phyloP scores from a whole-genome alignment of 2,329 filamentous ascomycete species.

The Claviceps africana region DNA sequence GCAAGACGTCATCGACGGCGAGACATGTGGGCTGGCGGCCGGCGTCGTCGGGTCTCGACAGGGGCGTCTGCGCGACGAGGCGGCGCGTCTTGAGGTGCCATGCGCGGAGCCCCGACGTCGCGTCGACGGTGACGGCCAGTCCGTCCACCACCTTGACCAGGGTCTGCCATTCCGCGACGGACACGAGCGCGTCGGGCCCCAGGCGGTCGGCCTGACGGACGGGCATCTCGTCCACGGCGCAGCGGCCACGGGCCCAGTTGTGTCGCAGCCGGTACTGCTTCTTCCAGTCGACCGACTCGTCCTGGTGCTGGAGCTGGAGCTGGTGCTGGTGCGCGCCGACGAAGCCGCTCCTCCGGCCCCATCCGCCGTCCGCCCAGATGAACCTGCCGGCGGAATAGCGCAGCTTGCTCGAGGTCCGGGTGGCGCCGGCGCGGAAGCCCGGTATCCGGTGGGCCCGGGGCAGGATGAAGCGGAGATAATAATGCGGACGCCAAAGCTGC shows the following conservation, averaged over 20 bases:
- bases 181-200: neutral
- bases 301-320: neutral
- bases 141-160: slow-evolving; percentile 68
- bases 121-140: slow-evolving; percentile 64
- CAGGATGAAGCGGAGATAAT: slow-evolving; percentile 75
- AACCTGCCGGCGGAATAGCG: slow-evolving; percentile 30
- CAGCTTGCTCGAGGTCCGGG: slow-evolving; percentile 18
- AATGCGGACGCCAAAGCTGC: slow-evolving; percentile 81
- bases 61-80: slow-evolving; percentile 37
- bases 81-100: slow-evolving; percentile 58
- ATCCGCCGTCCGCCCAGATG: slow-evolving; percentile 29
- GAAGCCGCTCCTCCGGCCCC: slow-evolving; percentile 25
- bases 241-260: slow-evolving; percentile 79
- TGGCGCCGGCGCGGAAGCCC: slow-evolving; percentile 35
- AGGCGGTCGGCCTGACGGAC: slow-evolving; percentile 28
- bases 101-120: slow-evolving; percentile 53
- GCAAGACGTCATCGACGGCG: slow-evolving; percentile 44
- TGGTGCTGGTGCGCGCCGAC: neutral
- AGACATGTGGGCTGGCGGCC: slow-evolving; percentile 43
- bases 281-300: slow-evolving; percentile 62
- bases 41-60: slow-evolving; percentile 15
- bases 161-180: slow-evolving; percentile 33
- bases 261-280: slow-evolving; percentile 74
- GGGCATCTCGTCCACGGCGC: slow-evolving; percentile 64
- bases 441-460: slow-evolving; percentile 66